A percentile compares a stretch with the other conserved stretches of the same genome.
Evolutionary conservation across 257 asterid genomes (phyloP).

Genomic region (Jasminum sambac): DNA sequence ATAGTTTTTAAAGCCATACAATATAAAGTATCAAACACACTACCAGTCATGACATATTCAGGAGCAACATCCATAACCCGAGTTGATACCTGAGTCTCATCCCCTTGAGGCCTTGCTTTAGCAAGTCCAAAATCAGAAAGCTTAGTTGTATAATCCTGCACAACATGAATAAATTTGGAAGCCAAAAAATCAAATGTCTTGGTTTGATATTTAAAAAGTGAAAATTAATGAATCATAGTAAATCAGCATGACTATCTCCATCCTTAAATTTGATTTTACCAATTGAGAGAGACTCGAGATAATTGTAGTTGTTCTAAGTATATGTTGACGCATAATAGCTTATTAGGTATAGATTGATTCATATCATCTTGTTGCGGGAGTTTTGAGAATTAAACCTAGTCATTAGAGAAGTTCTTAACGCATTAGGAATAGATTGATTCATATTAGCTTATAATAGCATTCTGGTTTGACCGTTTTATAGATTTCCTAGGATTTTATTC

Average conservation of each 20-base stretch:
- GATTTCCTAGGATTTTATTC: too few species aligned
- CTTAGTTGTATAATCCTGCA: constrained; percentile 94
- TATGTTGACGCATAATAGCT: too few species aligned
- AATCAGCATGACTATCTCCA: not conserved
- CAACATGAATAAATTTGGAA: constrained; percentile 21
- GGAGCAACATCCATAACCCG: constrained; percentile 99
- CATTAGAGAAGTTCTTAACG: too few species aligned
- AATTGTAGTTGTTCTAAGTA: too few species aligned
- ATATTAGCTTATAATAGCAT: too few species aligned
- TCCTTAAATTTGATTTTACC: not conserved
- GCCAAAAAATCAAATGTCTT: not conserved
- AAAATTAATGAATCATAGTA: not conserved
- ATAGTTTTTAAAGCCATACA: constrained; percentile 14
- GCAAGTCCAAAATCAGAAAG: constrained; percentile 99
- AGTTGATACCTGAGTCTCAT: constrained; percentile 98
- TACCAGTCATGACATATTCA: constrained; percentile 99
- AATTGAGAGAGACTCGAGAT: too few species aligned
- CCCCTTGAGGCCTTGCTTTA: constrained; percentile 99
- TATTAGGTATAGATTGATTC: too few species aligned
- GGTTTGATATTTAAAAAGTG: not conserved
- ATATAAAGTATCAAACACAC: constrained; percentile 1
- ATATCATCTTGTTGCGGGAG: too few species aligned
- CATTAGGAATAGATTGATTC: too few species aligned
- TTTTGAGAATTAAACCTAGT: too few species aligned
- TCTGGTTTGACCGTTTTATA: too few species aligned